Evolutionary conservation across 23 red algal species (phyloP).

Genomic region (Gracilaria domingensis): DNA sequence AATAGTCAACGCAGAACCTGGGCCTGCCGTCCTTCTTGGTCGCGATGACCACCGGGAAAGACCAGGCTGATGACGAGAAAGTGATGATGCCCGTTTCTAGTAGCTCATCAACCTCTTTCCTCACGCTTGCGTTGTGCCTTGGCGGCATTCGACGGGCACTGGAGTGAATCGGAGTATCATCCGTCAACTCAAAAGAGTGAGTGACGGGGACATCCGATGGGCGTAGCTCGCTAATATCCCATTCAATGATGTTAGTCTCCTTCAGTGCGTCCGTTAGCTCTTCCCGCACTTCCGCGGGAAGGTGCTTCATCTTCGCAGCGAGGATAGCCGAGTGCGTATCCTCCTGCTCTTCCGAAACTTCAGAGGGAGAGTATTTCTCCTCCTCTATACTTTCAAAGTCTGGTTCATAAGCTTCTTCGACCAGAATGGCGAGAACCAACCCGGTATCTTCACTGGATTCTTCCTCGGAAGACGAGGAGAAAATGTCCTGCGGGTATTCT

Average conservation of each 20-base stretch:
- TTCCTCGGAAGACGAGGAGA: neutral
- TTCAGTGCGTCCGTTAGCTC: neutral
- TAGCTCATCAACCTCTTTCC: slow-evolving; percentile 22
- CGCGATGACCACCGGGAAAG: slow-evolving; percentile 19
- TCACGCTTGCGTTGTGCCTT: neutral
- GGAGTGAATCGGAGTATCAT: neutral
- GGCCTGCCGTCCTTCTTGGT: slow-evolving; percentile 27
- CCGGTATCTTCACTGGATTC: neutral
- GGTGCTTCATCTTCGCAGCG: neutral
- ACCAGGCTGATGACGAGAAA: neutral
- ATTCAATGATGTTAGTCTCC: neutral
- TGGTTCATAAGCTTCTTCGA: neutral
- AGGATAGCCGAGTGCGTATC: neutral
- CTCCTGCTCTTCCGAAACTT: neutral
- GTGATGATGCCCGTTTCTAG: neutral
- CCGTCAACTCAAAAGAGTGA: slow-evolving; percentile 22
- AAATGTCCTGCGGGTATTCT: neutral
- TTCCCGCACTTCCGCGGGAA: neutral
- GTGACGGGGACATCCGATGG: neutral
- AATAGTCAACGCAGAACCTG: slow-evolving; percentile 26
- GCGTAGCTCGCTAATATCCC: neutral
- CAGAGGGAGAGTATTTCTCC: neutral
- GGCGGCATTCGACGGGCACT: neutral
- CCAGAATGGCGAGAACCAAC: neutral
- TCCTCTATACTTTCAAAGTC: neutral